Evolutionary conservation across 345 rosid genomes (phyloP).

Genomic region (Raphanus raphanistrum): DNA sequence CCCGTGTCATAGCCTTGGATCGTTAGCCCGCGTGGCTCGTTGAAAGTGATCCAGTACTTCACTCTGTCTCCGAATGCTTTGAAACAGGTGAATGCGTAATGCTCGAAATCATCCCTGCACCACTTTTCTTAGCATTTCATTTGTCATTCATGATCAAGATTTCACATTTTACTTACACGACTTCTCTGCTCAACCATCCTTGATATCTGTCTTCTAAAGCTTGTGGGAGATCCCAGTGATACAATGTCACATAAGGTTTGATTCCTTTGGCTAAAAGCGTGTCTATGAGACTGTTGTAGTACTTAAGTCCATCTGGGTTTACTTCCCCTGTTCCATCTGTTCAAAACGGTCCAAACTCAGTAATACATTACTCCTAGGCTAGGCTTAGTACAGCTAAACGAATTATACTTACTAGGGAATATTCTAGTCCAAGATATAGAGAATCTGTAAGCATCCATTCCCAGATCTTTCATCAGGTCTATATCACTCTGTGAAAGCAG

Average conservation of each 20-base stretch:
- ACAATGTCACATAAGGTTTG: constrained; percentile 85
- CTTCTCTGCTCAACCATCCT: constrained; percentile 75
- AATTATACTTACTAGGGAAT: constrained; percentile 61
- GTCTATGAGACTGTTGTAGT: constrained; percentile 73
- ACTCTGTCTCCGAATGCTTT: constrained; percentile 83
- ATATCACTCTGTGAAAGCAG: constrained; percentile 59
- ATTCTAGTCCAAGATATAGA: constrained; percentile 96
- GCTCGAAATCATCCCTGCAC: constrained; percentile 71
- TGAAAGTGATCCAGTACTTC: constrained; percentile 90
- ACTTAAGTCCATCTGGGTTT: constrained; percentile 62
- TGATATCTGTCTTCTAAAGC: constrained; percentile 80
- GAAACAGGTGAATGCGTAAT: constrained; percentile 73
- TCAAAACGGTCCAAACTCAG: not conserved
- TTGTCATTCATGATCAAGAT: constrained; percentile 1
- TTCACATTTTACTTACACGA: constrained; percentile 54
- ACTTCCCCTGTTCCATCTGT: constrained; percentile 84
- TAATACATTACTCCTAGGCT: not conserved
- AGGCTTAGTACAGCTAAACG: not conserved
- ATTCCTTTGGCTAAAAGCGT: constrained; percentile 76
- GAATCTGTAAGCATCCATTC: constrained; percentile 91
- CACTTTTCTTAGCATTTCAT: not conserved
- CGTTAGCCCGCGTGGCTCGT: constrained; percentile 81
- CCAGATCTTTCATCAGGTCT: constrained; percentile 81
- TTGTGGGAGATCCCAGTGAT: constrained; percentile 98
- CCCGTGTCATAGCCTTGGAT: constrained; percentile 92